A percentile compares a stretch with the other conserved stretches of the same genome.
phyloP scores from a whole-genome alignment of 805 yeast species.

The Wickerhamomyces kurtzmanii region DNA sequence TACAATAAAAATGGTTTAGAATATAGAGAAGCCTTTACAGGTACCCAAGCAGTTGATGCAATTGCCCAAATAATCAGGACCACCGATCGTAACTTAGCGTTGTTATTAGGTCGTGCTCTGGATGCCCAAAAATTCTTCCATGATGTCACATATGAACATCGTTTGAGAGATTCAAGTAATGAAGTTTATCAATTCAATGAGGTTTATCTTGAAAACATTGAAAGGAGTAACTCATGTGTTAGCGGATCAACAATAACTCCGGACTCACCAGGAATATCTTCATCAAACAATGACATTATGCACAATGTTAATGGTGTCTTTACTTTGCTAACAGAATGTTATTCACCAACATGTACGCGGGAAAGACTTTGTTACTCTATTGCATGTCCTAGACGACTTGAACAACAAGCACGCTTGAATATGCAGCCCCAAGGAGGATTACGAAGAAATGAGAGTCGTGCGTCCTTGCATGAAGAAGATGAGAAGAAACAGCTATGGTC shows the following conservation, averaged over 20 bases:
- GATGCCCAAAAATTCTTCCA: conserved; percentile 93
- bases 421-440: conserved; percentile 84
- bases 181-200: conserved; percentile 84
- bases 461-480: conserved; percentile 65
- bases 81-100: conserved; percentile 83
- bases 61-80: conserved; percentile 80
- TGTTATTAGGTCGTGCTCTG: conserved; percentile 79
- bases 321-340: conserved; percentile 86
- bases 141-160: conserved; percentile 91
- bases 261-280: conserved; percentile 1
- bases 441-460: conserved; percentile 60
- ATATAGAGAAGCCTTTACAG: conserved; percentile 89
- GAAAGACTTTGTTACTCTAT: conserved; percentile 86
- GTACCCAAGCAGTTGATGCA: conserved; percentile 89
- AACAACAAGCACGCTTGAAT: conserved; percentile 89
- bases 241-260: conserved; percentile 11
- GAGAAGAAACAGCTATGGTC: conserved; percentile 89
- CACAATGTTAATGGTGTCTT: conserved; percentile 77
- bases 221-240: conserved; percentile 15
- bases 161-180: conserved; percentile 76
- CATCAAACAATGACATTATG: conserved; percentile 8
- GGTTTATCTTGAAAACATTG: conserved; percentile 35
- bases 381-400: conserved; percentile 92
- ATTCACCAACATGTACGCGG: conserved; percentile 92
- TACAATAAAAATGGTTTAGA: conserved; percentile 85